Percentiles rank a stretch among this genome's conserved stretches.
Evolutionary conservation across 495 filamentous ascomycete genomes (phyloP).

Genomic region (Geopyxis carbonaria): DNA sequence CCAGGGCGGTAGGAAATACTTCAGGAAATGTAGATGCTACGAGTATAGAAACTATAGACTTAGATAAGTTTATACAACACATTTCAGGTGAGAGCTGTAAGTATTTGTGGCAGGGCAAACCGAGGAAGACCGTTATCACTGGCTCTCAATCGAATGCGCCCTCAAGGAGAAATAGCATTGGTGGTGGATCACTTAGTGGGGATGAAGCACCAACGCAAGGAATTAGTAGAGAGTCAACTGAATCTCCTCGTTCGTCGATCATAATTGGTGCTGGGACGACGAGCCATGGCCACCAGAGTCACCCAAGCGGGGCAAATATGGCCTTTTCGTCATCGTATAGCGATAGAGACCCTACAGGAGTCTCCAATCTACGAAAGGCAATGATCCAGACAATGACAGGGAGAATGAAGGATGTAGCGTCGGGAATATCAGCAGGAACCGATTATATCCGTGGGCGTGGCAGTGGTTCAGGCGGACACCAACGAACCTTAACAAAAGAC

Average conservation of each 20-base stretch:
- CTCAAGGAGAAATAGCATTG: constrained; percentile 4
- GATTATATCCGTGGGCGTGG: constrained; percentile 21
- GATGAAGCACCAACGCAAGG: background rate
- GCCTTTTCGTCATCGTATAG: constrained; percentile 1
- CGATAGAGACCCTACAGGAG: constrained; percentile 14
- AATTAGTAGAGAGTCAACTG: background rate
- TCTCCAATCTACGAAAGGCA: constrained; percentile 38
- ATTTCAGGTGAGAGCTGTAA: constrained; percentile 66
- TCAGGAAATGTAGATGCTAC: constrained; percentile 77
- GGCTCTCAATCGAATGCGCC: background rate
- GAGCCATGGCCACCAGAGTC: constrained; percentile 5
- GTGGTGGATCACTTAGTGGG: background rate
- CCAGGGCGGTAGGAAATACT: constrained; percentile 71
- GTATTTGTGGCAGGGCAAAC: constrained; percentile 88
- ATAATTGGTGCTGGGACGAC: constrained; percentile 5
- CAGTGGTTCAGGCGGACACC: too few species aligned
- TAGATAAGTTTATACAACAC: constrained; percentile 64
- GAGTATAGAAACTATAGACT: constrained; percentile 76
- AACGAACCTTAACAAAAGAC: constrained; percentile 14
- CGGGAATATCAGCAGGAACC: constrained; percentile 38
- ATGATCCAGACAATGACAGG: constrained; percentile 66
- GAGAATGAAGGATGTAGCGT: constrained; percentile 65
- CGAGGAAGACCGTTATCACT: constrained; percentile 33
- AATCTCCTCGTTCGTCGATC: background rate
- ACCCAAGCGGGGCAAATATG: background rate